Evolutionary conservation across 148 eudicot species (phyloP), one percentile per base, ranked within the genome.

Genomic region (Cornus florida): DNA sequence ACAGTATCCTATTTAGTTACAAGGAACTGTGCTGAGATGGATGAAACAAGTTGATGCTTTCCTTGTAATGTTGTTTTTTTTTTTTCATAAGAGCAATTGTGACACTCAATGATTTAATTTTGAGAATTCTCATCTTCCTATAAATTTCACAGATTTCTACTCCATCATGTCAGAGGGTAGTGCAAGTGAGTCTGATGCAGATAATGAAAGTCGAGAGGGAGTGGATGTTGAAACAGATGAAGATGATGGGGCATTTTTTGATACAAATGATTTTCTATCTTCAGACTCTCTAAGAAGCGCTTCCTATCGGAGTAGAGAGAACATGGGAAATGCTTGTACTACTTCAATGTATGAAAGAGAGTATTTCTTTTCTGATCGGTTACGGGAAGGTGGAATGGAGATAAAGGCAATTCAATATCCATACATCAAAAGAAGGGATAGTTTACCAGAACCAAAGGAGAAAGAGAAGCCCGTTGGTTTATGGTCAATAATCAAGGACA

Each of bases 401-500:
- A 84, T 93, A 70, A 89, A 86, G 85, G 84, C 80, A 66, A 79
- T 89, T 71, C 86, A 91, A 59, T 95, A 89, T 81, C 98, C 98
- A 78, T 86, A 78, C 35, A 48, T 95, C 50, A 88, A 85, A 83
- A 89, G 98, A 88, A 87, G 97, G 84, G 93, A 90, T 75, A 93
- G 78, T 87, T 90, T 95, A 74, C 98, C 98, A 10, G 97, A 95
- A 77, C 98, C 97, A 20, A 91, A 95, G 84, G 97, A 93, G 85
- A 93, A 91, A 83, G 98, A 95, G 69, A 93, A 88, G 86, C 93
- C 97, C 38, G 83, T 95, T 71, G 98, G 98, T 69, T 79, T 95
- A 72, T 95, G 98, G 98, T 95, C 98, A 9, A 93, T 95, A 79
- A 95, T 95, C 80, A 95, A 95, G 86, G 98, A 95, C 85, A 95